These are phyloP conservation scores for Neodidymelliopsis sp. DNA, from an alignment of 2,329 filamentous ascomycete species.

Conservation along the genomic window DNA sequence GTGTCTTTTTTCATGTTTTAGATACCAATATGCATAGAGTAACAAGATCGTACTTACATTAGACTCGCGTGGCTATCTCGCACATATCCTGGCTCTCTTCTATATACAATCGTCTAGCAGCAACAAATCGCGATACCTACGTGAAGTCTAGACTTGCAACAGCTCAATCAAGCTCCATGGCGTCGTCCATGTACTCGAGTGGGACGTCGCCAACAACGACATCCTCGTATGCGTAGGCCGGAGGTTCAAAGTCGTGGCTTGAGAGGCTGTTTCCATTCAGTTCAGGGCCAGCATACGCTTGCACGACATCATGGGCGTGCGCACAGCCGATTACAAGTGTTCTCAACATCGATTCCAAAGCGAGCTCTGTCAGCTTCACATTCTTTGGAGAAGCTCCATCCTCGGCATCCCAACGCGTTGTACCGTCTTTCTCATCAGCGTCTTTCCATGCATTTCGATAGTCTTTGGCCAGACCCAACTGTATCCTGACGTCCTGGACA, in stretches of 20 bases:
- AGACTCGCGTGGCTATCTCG: too few relatives aligned
- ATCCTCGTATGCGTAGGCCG: constrained; percentile 6
- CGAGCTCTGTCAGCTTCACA: constrained; percentile 64
- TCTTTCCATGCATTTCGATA: constrained; percentile 77
- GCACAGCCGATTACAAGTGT: constrained; percentile 67
- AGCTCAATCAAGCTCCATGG: constrained; percentile 45
- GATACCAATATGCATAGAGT: constrained; percentile 17
- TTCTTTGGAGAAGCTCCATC: constrained; percentile 36
- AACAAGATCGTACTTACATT: neutral
- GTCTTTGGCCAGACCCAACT: constrained; percentile 72
- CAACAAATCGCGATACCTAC: too few relatives aligned
- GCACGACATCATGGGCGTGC: constrained; percentile 58
- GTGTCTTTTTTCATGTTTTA: constrained; percentile 8
- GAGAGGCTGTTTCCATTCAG: constrained; percentile 20
- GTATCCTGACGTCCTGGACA: constrained; percentile 60
- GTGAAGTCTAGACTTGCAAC: too few relatives aligned
- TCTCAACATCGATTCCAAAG: constrained; percentile 66
- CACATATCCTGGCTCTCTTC: too few relatives aligned
- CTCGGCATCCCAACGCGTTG: constrained; percentile 19
- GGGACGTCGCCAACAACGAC: constrained; percentile 36
- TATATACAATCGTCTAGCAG: too few relatives aligned
- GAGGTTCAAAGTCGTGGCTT: constrained; percentile 33
- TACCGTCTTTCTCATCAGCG: constrained; percentile 57
- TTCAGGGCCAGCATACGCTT: constrained; percentile 14
- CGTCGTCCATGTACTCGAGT: constrained; percentile 46